Evolutionary conservation across 2,329 filamentous ascomycete species (phyloP), one percentile per base, ranked within the genome.

Genomic region (Helicocarpus griseus): DNA sequence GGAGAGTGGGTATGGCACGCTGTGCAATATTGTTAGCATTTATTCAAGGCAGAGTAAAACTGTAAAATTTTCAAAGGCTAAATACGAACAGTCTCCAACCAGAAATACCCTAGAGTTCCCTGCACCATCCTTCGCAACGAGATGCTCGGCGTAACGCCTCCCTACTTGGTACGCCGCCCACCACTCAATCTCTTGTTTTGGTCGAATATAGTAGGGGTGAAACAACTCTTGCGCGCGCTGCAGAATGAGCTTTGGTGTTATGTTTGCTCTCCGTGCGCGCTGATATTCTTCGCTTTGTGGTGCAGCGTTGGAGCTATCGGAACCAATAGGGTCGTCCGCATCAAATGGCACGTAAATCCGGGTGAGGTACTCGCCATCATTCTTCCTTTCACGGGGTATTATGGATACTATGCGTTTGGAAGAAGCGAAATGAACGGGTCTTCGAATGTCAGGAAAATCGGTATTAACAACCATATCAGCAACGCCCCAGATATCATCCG

Each of bases 121-220:
- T 59, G 86, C 85, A 19, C 74, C 77, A 51, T 85, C 82, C 1
- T 84, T 77, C 31, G 86, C 60, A 0, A 66, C 63, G 52, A 73
- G 73, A 1, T 61, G 55, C 26, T 64, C 59, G 1, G 67, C 63
- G 7, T 71, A 83, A 0, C 85, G 83, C 65, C 89, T 85, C 7
- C 85, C 84, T 55, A 89, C 87, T 41, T 85, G 83, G 59, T 89
- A 89, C 1, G 85, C 84, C 0, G 85, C 86, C 68, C 81, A 89
- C 85, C 85, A 87, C 60, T 86, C 82, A 1, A 85, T 77, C 5
- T 83, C 81, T 75, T 61, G 57, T 14, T 59, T 68, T 0, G 83
- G 86, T 53, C 80, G 76, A 51, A 87, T 83, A 5, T 71, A 76
- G 63, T 86, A 87, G 1, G 85, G 83, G 44, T 78, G 71, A 22